phyloP scores from a whole-genome alignment of 257 asterid genomes.

The Nicotiana attenuata region DNA sequence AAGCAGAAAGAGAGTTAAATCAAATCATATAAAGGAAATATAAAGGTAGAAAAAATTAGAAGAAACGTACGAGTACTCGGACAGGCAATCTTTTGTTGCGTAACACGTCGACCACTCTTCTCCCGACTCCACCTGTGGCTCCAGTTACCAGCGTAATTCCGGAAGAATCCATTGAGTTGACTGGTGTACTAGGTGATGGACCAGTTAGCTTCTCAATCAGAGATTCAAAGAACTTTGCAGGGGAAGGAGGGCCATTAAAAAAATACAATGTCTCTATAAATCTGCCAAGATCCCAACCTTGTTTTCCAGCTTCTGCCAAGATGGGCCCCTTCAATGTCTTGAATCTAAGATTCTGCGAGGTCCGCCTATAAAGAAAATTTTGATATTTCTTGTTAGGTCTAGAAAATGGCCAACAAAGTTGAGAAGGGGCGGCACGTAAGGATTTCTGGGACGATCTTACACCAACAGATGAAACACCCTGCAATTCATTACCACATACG shows the following conservation, averaged over 20 bases:
- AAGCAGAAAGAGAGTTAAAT: neutral
- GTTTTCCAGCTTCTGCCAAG: slow-evolving; percentile 49
- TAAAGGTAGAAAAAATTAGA: neutral
- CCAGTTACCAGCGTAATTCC: slow-evolving; percentile 83
- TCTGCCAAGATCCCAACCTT: slow-evolving; percentile 94
- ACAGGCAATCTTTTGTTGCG: slow-evolving; percentile 58
- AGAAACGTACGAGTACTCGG: slow-evolving; percentile 62
- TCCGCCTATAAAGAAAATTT: slow-evolving; percentile 24
- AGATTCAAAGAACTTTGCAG: slow-evolving; percentile 81
- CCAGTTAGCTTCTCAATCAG: slow-evolving; percentile 88
- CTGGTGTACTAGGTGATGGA: slow-evolving; percentile 70
- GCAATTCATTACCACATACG: slow-evolving; percentile 17
- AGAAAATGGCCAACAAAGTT: slow-evolving; percentile 40
- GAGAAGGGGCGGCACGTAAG: slow-evolving; percentile 24
- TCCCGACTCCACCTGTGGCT: slow-evolving; percentile 98
- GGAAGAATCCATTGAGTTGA: slow-evolving; percentile 53
- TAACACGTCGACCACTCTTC: slow-evolving; percentile 80
- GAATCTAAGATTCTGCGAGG: slow-evolving; percentile 23
- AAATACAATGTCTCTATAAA: slow-evolving; percentile 74
- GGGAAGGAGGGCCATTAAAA: slow-evolving; percentile 96
- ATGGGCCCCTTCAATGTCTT: slow-evolving; percentile 41
- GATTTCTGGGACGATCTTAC: slow-evolving; percentile 24
- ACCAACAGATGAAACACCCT: slow-evolving; percentile 45
- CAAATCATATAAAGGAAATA: neutral
- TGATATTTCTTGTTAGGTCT: slow-evolving; percentile 28